Evolutionary conservation across 352 stramenopile genomes (phyloP), one percentile per base, ranked within the genome.

Genomic region (Globisporangium nagaii): DNA sequence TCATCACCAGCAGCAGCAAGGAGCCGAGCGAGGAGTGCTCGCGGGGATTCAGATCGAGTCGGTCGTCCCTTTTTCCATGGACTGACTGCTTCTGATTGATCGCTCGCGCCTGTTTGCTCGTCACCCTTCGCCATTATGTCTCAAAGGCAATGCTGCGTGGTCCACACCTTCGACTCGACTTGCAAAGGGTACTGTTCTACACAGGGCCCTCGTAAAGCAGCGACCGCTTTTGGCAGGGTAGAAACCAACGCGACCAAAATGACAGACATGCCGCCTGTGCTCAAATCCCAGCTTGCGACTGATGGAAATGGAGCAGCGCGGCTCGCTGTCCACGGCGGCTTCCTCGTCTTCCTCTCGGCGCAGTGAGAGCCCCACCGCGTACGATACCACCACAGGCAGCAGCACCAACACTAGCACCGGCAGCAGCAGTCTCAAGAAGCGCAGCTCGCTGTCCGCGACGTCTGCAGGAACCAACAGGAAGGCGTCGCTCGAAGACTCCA

Each of bases 11-110:
- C 32, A 15, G n/a, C 37, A 15, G 20, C 22, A 27, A 22, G 4
- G 32, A 36, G 17, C 10, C 32, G 34, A 39, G 13, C 13, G 34
- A 39, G 34, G 13, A 9, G 19, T 9, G 19, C n/a, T n/a, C n/a
- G 9, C 2, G 8, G n/a, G n/a, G 17, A 25, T 49, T 34, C 42
- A 49, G 42, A 49, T 49, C 42, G 42, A 49, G 42, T 49, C 42
- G 17, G 42, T 49, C 41, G 7, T 15, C 41, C 12, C 11, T 46
- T 27, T 27, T 46, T 46, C 22, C 22, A 31, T 27, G 22, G 12
- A 46, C 22, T 24, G n/a, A n/a, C n/a, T n/a, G n/a, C n/a, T n/a
- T n/a, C n/a, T n/a, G n/a, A n/a, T n/a, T n/a, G n/a, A n/a, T n/a
- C n/a, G n/a, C n/a, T 41, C 17, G 17, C 35, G 35, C 17, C 35